Conservation (phyloP, 2,329 filamentous ascomycete genomes). For the Claviceps arundinis region DNA sequence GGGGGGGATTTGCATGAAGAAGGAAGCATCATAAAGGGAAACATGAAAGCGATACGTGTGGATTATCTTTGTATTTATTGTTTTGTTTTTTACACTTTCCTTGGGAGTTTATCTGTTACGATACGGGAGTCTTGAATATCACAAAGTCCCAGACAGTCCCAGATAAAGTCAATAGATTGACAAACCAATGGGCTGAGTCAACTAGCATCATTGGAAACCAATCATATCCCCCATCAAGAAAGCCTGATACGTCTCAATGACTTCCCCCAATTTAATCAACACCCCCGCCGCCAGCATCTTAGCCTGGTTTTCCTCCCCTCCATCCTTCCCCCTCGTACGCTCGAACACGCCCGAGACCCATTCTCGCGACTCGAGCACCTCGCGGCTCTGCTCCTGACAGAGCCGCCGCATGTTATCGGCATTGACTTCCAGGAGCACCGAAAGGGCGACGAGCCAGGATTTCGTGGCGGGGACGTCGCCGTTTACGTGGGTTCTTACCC, state of each 20-base stretch:
- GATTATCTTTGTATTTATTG: too few relatives aligned
- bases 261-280: conserved; percentile 64
- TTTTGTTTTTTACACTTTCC: too few relatives aligned
- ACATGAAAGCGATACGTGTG: too few relatives aligned
- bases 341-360: conserved; percentile 75
- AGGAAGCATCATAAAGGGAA: too few relatives aligned
- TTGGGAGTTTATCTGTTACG: too few relatives aligned
- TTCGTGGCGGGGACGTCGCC: conserved; percentile 56
- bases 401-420: conserved; percentile 56
- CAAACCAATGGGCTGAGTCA: background rate
- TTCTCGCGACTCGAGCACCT: conserved; percentile 73
- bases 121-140: too few relatives aligned
- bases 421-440: conserved; percentile 74
- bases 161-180: too few relatives aligned
- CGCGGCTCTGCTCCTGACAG: conserved; percentile 59
- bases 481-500: conserved; percentile 45
- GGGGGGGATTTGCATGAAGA: too few relatives aligned
- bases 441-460: conserved; percentile 63
- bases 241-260: conserved; percentile 69
- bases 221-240: conserved; percentile 60
- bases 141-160: too few relatives aligned
- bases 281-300: conserved; percentile 68
- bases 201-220: conserved; percentile 15
- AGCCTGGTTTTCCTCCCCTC: conserved; percentile 61
- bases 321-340: conserved; percentile 34